Evolutionary conservation across 2,329 filamentous ascomycete species (phyloP).

Genomic region (Chalaropsis ovoidea): DNA sequence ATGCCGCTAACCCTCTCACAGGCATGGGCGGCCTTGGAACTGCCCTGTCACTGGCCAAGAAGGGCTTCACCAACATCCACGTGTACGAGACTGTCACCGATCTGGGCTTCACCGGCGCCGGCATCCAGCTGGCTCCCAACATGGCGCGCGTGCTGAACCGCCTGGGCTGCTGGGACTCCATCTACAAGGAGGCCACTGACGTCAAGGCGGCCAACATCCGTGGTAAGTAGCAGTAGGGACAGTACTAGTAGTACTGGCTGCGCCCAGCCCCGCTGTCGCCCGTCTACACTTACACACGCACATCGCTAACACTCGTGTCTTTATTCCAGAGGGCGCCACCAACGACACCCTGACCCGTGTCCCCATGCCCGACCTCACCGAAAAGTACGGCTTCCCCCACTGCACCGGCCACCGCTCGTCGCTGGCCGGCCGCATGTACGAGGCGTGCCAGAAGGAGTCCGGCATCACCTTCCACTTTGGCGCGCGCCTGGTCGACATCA

Average conservation of each 20-base stretch:
- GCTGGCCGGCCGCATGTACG: conserved; percentile 57
- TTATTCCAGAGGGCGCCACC: conserved; percentile 49
- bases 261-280: neutral
- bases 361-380: conserved; percentile 54
- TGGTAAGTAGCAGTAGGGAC: too few relatives aligned
- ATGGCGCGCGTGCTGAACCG: conserved; percentile 66
- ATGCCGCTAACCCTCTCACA: conserved; percentile 29
- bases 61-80: conserved; percentile 62
- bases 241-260: too few relatives aligned
- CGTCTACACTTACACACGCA: conserved; percentile 19
- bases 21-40: conserved; percentile 70
- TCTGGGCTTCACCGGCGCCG: conserved; percentile 72
- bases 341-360: conserved; percentile 62
- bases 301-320: neutral
- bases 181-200: conserved; percentile 60
- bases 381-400: conserved; percentile 63
- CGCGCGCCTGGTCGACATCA: conserved; percentile 45
- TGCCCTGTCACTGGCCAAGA: conserved; percentile 63
- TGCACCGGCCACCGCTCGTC: conserved; percentile 70
- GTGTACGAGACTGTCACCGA: conserved; percentile 64
- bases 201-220: conserved; percentile 63
- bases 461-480: conserved; percentile 61
- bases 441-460: conserved; percentile 55
- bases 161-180: conserved; percentile 61
- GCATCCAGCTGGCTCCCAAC: conserved; percentile 76